Conservation (phyloP, 1,284 basidiomycete species). For the Apiotrichum veenhuisii region DNA sequence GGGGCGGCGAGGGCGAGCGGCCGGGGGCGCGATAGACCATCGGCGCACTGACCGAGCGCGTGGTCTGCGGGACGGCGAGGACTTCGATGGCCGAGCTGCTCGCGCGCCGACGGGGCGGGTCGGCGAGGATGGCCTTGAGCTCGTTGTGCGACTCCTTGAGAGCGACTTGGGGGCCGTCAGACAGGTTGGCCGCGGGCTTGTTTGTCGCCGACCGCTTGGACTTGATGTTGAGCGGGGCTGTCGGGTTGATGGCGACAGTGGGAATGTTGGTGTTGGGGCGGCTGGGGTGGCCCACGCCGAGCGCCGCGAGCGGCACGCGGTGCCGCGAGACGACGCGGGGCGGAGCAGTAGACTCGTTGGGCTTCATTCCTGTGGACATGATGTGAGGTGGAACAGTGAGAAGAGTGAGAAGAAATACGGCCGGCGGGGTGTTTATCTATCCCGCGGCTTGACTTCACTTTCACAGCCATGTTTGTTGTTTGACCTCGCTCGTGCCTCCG, state of each 20-base stretch:
- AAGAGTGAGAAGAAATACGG: background rate
- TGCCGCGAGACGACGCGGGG: background rate
- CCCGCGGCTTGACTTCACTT: background rate
- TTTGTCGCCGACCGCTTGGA: background rate
- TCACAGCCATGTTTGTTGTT: background rate
- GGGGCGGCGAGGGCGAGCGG: background rate
- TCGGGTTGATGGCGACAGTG: background rate
- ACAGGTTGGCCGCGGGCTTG: background rate
- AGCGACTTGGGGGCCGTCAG: background rate
- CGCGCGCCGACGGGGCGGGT: background rate
- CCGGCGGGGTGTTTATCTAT: too few relatives aligned
- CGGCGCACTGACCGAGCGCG: background rate
- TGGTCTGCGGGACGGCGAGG: background rate
- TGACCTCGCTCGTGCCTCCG: background rate
- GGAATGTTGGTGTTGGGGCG: background rate
- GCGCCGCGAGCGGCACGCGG: background rate
- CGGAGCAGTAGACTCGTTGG: background rate
- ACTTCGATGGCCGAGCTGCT: background rate
- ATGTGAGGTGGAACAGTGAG: background rate
- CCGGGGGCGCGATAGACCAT: background rate
- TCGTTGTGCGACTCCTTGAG: background rate
- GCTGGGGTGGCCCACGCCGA: background rate
- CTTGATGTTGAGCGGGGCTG: background rate
- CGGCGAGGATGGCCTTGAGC: slow-evolving; percentile 3
- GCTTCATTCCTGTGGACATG: background rate